Conservation (phyloP, 2,329 filamentous ascomycete species). For the Emmonsiellopsis sp. region DNA sequence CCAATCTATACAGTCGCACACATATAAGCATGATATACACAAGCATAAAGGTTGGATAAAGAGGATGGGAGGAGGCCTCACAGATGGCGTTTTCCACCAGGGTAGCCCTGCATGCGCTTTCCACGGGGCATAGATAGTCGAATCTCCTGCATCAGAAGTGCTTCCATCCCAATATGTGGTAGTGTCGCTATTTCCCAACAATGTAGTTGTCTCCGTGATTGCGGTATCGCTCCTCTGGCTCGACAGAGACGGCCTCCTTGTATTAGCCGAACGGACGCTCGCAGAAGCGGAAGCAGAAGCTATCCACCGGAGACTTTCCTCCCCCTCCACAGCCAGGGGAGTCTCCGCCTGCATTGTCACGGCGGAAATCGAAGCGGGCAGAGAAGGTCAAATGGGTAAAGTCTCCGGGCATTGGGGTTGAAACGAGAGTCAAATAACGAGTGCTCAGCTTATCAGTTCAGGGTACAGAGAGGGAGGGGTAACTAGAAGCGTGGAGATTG, state of each 20-base stretch:
- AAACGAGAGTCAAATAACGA: not conserved
- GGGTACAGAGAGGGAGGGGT: no score
- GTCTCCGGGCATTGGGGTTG: not conserved
- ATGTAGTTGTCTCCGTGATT: not conserved
- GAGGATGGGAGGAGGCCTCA: slow-evolving; percentile 21
- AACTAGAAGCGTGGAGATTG: no score
- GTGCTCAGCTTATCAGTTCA: no score
- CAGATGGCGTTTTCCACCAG: slow-evolving; percentile 44
- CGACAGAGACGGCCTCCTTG: not conserved
- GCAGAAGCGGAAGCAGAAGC: not conserved
- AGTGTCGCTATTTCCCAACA: not conserved
- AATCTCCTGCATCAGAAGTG: not conserved
- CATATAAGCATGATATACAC: not conserved
- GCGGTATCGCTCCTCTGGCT: not conserved
- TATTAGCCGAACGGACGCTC: not conserved
- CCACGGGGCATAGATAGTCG: not conserved
- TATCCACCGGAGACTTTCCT: not conserved
- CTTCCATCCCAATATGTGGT: not conserved
- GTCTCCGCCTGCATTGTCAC: slow-evolving; percentile 1
- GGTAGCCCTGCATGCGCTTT: slow-evolving; percentile 28
- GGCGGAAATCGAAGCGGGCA: not conserved
- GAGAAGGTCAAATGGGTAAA: not conserved
- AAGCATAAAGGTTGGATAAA: slow-evolving; percentile 1
- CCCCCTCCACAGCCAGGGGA: not conserved
- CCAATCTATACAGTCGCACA: slow-evolving; percentile 48